Evolutionary conservation across 148 eudicot species (phyloP).

Genomic region (Silene latifolia): DNA sequence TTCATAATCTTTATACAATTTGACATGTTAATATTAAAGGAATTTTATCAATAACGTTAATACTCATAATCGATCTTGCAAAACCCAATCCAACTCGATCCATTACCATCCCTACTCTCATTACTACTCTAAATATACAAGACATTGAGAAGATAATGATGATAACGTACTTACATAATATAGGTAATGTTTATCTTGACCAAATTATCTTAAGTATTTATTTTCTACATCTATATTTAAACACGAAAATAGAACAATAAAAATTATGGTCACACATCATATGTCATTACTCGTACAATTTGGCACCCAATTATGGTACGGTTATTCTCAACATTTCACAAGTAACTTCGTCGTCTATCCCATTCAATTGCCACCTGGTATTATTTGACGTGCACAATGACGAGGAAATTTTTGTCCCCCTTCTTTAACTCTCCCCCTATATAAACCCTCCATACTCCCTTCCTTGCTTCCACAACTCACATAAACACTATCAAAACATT

Average conservation of each 20-base stretch:
- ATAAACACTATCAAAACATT: neutral
- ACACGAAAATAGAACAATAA: neutral
- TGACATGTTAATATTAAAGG: too few species aligned
- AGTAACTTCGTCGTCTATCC: neutral
- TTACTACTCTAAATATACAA: neutral
- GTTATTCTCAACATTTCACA: neutral
- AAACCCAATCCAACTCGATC: too few species aligned
- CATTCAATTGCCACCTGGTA: slow-evolving; percentile 11
- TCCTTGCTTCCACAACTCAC: neutral
- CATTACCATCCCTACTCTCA: too few species aligned
- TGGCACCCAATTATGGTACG: slow-evolving; percentile 8
- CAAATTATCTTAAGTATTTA: neutral
- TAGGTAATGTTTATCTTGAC: neutral
- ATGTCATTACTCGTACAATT: neutral
- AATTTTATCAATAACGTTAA: too few species aligned
- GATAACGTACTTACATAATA: neutral
- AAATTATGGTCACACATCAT: neutral
- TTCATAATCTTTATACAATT: too few species aligned
- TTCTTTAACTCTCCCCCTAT: slow-evolving; percentile 20
- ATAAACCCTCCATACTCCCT: slow-evolving; percentile 16
- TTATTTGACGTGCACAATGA: slow-evolving; percentile 29
- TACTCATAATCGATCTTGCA: too few species aligned
- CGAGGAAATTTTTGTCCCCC: slow-evolving; percentile 13
- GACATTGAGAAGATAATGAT: neutral
- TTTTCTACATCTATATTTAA: neutral